These are phyloP conservation scores for Phytophthora capsici DNA, from an alignment of 352 stramenopile genomes.

Conservation along the genomic window DNA sequence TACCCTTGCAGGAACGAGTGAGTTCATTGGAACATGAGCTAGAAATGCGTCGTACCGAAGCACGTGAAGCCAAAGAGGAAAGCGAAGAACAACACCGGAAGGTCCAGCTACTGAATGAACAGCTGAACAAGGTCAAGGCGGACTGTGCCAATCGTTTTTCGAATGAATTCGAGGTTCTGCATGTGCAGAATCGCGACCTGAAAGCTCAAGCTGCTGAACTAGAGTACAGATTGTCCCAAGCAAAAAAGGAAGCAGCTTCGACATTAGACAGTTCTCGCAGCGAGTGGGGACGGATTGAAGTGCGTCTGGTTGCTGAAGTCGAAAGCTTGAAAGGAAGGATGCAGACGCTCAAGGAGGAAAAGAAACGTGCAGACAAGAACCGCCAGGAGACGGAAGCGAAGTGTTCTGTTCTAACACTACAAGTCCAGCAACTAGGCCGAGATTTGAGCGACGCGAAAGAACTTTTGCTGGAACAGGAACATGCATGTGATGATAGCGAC, in stretches of 20 bases:
- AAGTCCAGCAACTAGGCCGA: slow-evolving; percentile 62
- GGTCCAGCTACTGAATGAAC: slow-evolving; percentile 68
- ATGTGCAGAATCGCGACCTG: slow-evolving; percentile 69
- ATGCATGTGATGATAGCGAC: slow-evolving; percentile 71
- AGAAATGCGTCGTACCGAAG: slow-evolving; percentile 60
- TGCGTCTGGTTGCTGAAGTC: slow-evolving; percentile 61
- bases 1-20: slow-evolving; percentile 40
- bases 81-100: slow-evolving; percentile 72
- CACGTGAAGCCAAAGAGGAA: slow-evolving; percentile 65
- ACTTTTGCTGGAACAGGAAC: slow-evolving; percentile 62
- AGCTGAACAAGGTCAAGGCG: slow-evolving; percentile 79
- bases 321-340: slow-evolving; percentile 64
- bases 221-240: slow-evolving; percentile 56
- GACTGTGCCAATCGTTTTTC: slow-evolving; percentile 61
- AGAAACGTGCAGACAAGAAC: slow-evolving; percentile 49
- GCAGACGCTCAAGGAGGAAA: slow-evolving; percentile 69
- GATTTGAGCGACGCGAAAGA: slow-evolving; percentile 68
- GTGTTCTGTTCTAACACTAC: slow-evolving; percentile 45
- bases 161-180: slow-evolving; percentile 57
- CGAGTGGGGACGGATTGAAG: slow-evolving; percentile 62
- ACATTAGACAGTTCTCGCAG: slow-evolving; percentile 42
- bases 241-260: slow-evolving; percentile 48
- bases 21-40: slow-evolving; percentile 58
- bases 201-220: slow-evolving; percentile 56
- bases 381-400: slow-evolving; percentile 60